Evolutionary conservation across 2,329 filamentous ascomycete genomes (phyloP).

Genomic region (Penicillium sp.): DNA sequence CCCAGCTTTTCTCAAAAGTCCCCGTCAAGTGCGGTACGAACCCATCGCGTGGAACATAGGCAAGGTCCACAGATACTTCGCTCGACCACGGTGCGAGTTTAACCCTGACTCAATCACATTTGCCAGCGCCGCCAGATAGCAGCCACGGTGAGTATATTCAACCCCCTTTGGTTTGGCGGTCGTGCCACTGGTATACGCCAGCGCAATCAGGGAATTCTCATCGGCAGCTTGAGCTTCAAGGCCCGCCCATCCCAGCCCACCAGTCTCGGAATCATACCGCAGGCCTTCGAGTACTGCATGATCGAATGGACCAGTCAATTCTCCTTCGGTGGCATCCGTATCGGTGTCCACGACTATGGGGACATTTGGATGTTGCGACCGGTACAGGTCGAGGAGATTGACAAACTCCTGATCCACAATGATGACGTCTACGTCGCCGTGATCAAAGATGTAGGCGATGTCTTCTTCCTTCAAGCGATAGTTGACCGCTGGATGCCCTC

Average conservation of each 20-base stretch:
- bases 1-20: background rate
- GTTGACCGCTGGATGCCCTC: slow-evolving; percentile 53
- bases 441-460: slow-evolving; percentile 82
- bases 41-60: slow-evolving; percentile 73
- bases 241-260: slow-evolving; percentile 67
- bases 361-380: slow-evolving; percentile 54
- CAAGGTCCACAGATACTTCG: slow-evolving; percentile 83
- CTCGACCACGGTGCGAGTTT: slow-evolving; percentile 62
- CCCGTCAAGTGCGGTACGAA: slow-evolving; percentile 17
- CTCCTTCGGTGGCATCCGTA: slow-evolving; percentile 68
- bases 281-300: slow-evolving; percentile 76
- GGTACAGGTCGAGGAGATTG: slow-evolving; percentile 62
- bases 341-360: slow-evolving; percentile 77
- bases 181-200: slow-evolving; percentile 91
- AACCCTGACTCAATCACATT: slow-evolving; percentile 87
- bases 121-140: slow-evolving; percentile 74
- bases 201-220: slow-evolving; percentile 76
- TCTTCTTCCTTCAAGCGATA: slow-evolving; percentile 76
- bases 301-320: slow-evolving; percentile 73
- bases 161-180: slow-evolving; percentile 90
- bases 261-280: slow-evolving; percentile 60
- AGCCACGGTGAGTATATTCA: slow-evolving; percentile 80
- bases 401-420: slow-evolving; percentile 80
- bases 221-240: slow-evolving; percentile 63
- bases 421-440: slow-evolving; percentile 78